A percentile compares a stretch with the other conserved stretches of the same genome.
These are phyloP conservation scores for Epichloe amarillans DNA, from an alignment of 2,329 filamentous ascomycete genomes.

Conservation along the genomic window DNA sequence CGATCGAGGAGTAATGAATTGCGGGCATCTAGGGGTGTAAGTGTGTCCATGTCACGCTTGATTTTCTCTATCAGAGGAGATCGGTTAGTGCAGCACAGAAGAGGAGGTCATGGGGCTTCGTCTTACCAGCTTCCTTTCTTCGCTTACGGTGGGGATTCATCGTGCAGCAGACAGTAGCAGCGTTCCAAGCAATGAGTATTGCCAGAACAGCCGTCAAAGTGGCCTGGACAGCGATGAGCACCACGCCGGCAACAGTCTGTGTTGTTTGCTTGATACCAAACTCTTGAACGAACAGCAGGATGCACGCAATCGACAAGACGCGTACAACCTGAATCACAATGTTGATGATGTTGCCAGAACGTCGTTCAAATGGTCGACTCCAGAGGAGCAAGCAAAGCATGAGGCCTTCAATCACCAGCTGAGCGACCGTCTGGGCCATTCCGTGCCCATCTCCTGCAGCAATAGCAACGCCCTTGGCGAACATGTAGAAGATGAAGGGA, in stretches of 20 bases:
- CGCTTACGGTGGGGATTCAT: constrained; percentile 83
- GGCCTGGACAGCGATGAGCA: constrained; percentile 83
- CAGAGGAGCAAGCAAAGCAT: constrained; percentile 73
- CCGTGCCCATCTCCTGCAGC: constrained; percentile 79
- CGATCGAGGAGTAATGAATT: constrained; percentile 70
- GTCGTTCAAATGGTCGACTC: constrained; percentile 75
- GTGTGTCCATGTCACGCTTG: constrained; percentile 62
- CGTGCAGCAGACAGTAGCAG: constrained; percentile 67
- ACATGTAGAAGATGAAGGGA: constrained; percentile 78
- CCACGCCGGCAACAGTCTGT: constrained; percentile 86
- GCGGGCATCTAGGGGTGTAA: constrained; percentile 77
- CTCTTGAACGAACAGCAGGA: constrained; percentile 88
- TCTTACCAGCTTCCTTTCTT: constrained; percentile 79
- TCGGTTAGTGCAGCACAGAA: constrained; percentile 12
- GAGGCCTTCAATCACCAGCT: constrained; percentile 67
- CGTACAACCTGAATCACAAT: constrained; percentile 82
- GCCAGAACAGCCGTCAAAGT: constrained; percentile 70
- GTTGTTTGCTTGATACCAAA: constrained; percentile 82
- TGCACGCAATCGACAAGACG: constrained; percentile 75
- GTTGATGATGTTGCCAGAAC: constrained; percentile 85
- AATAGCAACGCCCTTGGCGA: constrained; percentile 75
- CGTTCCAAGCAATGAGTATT: constrained; percentile 80
- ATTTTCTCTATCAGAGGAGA: constrained; percentile 47
- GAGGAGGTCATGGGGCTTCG: constrained; percentile 5
- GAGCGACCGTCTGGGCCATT: constrained; percentile 63